Percentiles rank a stretch among this genome's conserved stretches.
Conservation (phyloP, 495 filamentous ascomycete genomes). For the Hypoxylon intermedium region DNA sequence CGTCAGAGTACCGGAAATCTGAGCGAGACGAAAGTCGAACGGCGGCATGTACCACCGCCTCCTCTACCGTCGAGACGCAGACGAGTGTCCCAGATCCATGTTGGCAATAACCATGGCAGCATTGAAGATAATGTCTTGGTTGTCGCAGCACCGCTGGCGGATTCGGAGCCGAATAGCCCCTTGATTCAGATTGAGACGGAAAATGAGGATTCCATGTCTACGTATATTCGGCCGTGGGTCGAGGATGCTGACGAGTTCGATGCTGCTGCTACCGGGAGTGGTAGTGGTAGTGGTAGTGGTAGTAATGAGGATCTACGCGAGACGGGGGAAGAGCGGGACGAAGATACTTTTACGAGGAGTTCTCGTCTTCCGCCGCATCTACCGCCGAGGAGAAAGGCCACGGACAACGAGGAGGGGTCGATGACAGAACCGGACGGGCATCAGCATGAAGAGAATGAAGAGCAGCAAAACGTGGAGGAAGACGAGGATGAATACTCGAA, state of each 20-base stretch:
- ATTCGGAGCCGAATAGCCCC: slow-evolving; percentile 65
- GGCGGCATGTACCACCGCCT: slow-evolving; percentile 53
- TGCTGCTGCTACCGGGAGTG: slow-evolving; percentile 2
- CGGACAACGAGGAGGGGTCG: neutral
- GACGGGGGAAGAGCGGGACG: neutral
- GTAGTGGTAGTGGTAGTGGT: no score
- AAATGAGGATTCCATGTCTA: slow-evolving; percentile 19
- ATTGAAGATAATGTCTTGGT: slow-evolving; percentile 61
- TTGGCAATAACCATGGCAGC: slow-evolving; percentile 28
- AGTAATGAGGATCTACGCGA: slow-evolving; percentile 28
- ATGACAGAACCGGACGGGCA: neutral
- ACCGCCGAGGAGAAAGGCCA: slow-evolving; percentile 12
- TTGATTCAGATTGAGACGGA: slow-evolving; percentile 25
- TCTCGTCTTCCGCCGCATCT: slow-evolving; percentile 7
- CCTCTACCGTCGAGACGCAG: slow-evolving; percentile 39
- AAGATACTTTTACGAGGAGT: slow-evolving; percentile 4
- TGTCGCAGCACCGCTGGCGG: slow-evolving; percentile 61
- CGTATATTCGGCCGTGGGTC: slow-evolving; percentile 53
- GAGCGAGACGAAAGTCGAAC: slow-evolving; percentile 40
- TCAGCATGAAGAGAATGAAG: neutral
- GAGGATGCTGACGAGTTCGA: slow-evolving; percentile 47
- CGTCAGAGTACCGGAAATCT: slow-evolving; percentile 34
- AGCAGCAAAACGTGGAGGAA: slow-evolving; percentile 20
- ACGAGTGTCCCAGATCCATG: slow-evolving; percentile 39
- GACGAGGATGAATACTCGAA: slow-evolving; percentile 38